Evolutionary conservation across 768 basidiomycete genomes (phyloP), one percentile per base, ranked within the genome.

Genomic region (Panellus pusillus): DNA sequence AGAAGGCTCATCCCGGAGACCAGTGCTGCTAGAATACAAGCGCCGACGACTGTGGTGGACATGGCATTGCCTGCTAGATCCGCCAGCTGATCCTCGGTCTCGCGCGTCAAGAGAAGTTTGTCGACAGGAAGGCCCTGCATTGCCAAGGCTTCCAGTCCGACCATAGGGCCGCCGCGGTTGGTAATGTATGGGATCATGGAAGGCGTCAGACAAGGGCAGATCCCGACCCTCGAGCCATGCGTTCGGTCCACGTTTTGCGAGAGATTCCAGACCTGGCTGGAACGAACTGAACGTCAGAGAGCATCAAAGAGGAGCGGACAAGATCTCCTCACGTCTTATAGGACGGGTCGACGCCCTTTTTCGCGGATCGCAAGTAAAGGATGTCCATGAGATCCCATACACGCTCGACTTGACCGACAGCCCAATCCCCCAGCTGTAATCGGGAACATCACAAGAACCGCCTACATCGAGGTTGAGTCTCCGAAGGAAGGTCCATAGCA

Each of bases 381-480:
- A 97, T 96, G 63, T 98, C 95, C 86, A 96, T 88, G 60, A 98
- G 70, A 68, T 98, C 95, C 86, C 92, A 90, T 4, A 98, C 95
- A 29, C 95, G 84, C 65, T 97, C 93, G 17, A 97, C 94, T 68
- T 97, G 94, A 12, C 83, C 82, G n/a, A 83, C 73, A 20, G 86
- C 91, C 95, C 95, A 98, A 66, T 97, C 93, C 84, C 82, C 95
- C 95, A 98, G 28, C 88, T 87, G 62, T 90, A 92, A 63, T 95
- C 93, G 1, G 86, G 87, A 49, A 95, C 72, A 65, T 88, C 92
- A 65, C 91, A 93, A 58, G 79, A 84, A 9, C 90, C 92, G 66
- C 86, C 91, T 89, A 48, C 7, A 44, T 44, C n/a, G 48, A 35
- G 18, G 36, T n/a, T 61, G 41, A 44, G 9, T 35, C 9, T 6